phyloP scores from a whole-genome alignment of 2,329 filamentous ascomycete genomes.

The Aspergillus chevalieri region DNA sequence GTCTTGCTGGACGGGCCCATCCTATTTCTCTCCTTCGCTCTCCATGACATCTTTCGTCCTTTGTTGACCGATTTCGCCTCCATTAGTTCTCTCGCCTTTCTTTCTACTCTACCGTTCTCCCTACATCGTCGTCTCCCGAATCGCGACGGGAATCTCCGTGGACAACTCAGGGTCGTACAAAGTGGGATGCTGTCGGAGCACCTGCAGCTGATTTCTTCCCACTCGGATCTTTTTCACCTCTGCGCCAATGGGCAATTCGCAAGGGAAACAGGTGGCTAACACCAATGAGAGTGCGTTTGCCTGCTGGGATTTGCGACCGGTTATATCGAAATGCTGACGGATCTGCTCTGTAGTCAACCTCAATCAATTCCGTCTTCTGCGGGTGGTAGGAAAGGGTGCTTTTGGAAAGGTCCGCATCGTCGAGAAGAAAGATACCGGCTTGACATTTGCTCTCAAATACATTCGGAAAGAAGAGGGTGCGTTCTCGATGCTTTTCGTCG shows the following conservation, averaged over 20 bases:
- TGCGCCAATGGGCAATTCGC: constrained; percentile 77
- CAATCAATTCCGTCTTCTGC: constrained; percentile 90
- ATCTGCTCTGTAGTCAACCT: constrained; percentile 65
- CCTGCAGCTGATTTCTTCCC: neutral
- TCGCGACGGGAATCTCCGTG: neutral
- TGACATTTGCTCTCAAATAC: constrained; percentile 96
- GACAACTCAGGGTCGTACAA: neutral
- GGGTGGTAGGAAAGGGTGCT: constrained; percentile 93
- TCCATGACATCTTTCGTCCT: neutral
- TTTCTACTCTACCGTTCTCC: neutral
- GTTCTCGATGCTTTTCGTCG: neutral
- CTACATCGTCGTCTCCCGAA: neutral
- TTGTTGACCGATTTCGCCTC: neutral
- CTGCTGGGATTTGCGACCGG: neutral
- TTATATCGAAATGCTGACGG: neutral
- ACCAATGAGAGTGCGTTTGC: constrained; percentile 75
- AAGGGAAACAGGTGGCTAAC: constrained; percentile 87
- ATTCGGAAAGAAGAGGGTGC: constrained; percentile 93
- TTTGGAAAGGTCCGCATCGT: constrained; percentile 99
- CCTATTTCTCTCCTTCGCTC: neutral
- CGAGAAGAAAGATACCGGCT: constrained; percentile 87
- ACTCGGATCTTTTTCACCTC: constrained; percentile 7
- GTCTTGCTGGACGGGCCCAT: neutral
- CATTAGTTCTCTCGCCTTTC: neutral
- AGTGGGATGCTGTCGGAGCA: constrained; percentile 2